Evolutionary conservation across 495 filamentous ascomycete species (phyloP).

Genomic region (Penicillium dipodomyicola): DNA sequence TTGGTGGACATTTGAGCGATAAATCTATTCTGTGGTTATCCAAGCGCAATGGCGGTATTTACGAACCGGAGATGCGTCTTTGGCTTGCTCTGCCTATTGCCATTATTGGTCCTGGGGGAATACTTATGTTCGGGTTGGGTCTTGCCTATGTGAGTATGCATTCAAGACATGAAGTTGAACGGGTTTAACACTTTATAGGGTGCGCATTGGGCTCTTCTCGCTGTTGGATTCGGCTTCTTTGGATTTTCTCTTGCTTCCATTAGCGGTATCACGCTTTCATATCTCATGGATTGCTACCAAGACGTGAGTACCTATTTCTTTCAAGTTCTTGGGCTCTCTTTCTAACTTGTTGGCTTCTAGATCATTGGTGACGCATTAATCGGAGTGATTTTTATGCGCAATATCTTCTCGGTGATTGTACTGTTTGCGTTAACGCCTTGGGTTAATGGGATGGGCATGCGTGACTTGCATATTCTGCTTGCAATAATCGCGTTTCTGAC

Average conservation of each 20-base stretch:
- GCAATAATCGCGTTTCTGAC: conserved; percentile 20
- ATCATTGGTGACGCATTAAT: conserved; percentile 37
- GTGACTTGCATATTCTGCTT: conserved; percentile 28
- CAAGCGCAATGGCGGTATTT: conserved; percentile 40
- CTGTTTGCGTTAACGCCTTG: conserved; percentile 38
- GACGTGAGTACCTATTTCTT: conserved; percentile 23
- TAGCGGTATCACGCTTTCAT: conserved; percentile 30
- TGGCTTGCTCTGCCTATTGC: conserved; percentile 31
- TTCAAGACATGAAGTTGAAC: neutral
- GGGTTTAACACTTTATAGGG: conserved; percentile 19
- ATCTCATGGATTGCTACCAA: conserved; percentile 37
- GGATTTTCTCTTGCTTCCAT: conserved; percentile 26
- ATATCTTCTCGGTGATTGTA: conserved; percentile 32
- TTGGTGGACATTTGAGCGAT: conserved; percentile 37
- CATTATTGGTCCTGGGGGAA: conserved; percentile 23
- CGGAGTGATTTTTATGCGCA: conserved; percentile 34
- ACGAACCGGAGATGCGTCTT: conserved; percentile 44
- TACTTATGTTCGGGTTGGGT: conserved; percentile 38
- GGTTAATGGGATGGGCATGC: conserved; percentile 36
- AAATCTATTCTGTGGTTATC: conserved; percentile 34
- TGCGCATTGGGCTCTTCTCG: conserved; percentile 27
- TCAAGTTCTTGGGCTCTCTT: neutral
- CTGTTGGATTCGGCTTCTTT: conserved; percentile 32
- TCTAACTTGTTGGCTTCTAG: conserved; percentile 8
- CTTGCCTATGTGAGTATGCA: conserved; percentile 25